These are phyloP conservation scores for Flueggea neowawraea DNA, from an alignment of 441 rosid genomes.

Conservation along the genomic window DNA sequence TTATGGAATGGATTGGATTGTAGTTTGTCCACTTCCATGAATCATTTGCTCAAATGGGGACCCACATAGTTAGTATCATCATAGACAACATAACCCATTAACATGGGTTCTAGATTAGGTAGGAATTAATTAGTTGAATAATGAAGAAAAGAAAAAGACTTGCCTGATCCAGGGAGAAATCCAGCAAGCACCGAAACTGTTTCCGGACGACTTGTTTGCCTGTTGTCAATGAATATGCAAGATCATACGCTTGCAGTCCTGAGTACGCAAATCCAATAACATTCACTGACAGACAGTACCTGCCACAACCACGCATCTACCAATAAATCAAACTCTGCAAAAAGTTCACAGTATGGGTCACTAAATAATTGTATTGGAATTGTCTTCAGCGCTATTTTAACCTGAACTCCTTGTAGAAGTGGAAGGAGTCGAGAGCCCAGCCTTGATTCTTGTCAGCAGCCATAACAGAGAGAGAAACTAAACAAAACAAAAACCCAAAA, in stretches of 20 bases:
- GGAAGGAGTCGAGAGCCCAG: conserved; percentile 89
- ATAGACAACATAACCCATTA: too few relatives aligned
- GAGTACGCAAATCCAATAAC: conserved; percentile 71
- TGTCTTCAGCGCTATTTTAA: background rate
- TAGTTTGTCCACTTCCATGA: too few relatives aligned
- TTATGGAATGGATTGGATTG: too few relatives aligned
- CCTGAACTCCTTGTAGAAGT: conserved; percentile 85
- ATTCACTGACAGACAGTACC: conserved; percentile 68
- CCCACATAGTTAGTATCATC: too few relatives aligned
- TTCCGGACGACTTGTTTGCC: conserved; percentile 31
- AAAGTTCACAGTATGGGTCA: background rate
- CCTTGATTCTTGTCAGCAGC: conserved; percentile 83
- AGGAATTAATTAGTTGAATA: background rate
- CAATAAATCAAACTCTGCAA: background rate
- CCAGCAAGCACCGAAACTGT: conserved; percentile 49
- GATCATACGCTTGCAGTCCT: conserved; percentile 57
- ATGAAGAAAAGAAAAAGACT: conserved; percentile 15
- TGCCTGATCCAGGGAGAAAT: conserved; percentile 82
- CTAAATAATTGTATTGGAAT: too few relatives aligned
- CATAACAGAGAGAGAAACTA: conserved; percentile 72
- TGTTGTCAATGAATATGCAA: conserved; percentile 45
- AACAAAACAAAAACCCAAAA: conserved; percentile 56
- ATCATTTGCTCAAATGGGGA: too few relatives aligned
- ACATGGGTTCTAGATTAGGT: too few relatives aligned
- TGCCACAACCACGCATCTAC: conserved; percentile 21